A percentile compares a stretch with the other conserved stretches of the same genome.
phyloP scores from a whole-genome alignment of 139 green algal genomes.

The Chlorella sp. region DNA sequence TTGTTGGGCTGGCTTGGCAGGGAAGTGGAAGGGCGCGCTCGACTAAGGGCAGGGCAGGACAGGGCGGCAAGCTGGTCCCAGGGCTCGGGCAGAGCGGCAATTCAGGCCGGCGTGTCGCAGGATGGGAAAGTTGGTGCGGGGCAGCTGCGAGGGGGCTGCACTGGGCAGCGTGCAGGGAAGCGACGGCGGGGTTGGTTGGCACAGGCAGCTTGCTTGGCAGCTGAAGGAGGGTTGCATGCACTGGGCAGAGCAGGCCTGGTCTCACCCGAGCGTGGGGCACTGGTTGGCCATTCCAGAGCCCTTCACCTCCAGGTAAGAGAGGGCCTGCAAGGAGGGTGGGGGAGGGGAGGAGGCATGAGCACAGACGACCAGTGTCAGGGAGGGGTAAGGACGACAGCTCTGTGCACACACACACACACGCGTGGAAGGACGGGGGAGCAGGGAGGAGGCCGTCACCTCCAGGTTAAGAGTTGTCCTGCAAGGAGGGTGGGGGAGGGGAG shows the following conservation, averaged over 20 bases:
- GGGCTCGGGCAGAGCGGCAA: too few relatives aligned
- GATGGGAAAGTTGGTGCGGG: not conserved
- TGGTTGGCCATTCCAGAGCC: constrained; percentile 97
- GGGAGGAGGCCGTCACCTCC: constrained; percentile 93
- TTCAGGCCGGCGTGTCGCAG: too few relatives aligned
- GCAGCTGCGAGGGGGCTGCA: not conserved
- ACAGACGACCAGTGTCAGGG: too few relatives aligned
- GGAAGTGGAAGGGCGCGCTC: too few relatives aligned
- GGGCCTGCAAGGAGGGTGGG: constrained; percentile 70
- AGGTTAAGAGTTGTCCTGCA: constrained; percentile 96
- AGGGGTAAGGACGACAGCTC: too few relatives aligned
- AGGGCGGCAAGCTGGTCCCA: too few relatives aligned
- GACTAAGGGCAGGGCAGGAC: too few relatives aligned
- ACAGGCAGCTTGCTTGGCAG: not conserved
- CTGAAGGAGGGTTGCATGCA: too few relatives aligned
- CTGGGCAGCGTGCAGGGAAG: not conserved
- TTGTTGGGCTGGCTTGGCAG: too few relatives aligned
- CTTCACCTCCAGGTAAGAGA: constrained; percentile 99
- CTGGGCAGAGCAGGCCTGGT: not conserved
- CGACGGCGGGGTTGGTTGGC: too few relatives aligned
- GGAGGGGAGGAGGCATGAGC: not conserved
- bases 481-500: not conserved
- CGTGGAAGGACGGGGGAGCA: too few relatives aligned
- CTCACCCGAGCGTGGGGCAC: constrained; percentile 85
- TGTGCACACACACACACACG: too few relatives aligned